Conservation (phyloP, 768 basidiomycete species). For the Lactarius indigo region DNA sequence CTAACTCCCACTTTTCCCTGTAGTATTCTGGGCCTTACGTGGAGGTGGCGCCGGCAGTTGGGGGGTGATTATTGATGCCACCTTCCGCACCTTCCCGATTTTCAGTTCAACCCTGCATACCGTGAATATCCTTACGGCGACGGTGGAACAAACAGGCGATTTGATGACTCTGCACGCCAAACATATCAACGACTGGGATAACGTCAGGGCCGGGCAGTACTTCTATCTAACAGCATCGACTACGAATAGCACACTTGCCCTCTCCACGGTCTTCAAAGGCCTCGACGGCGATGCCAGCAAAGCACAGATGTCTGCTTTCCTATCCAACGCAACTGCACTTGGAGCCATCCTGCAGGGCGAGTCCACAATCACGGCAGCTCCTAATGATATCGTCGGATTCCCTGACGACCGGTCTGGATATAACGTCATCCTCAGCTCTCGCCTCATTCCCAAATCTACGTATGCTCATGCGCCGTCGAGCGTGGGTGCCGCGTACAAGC, state of each 20-base stretch:
- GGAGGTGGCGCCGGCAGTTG: constrained; percentile 33
- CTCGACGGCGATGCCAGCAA: constrained; percentile 22
- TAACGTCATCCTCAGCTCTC: constrained; percentile 20
- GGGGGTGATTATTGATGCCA: constrained; percentile 39
- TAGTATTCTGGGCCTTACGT: constrained; percentile 28
- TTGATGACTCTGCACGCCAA: constrained; percentile 31
- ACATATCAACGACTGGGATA: constrained; percentile 11
- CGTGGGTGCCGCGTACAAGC: constrained; percentile 18
- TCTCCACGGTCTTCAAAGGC: constrained; percentile 27
- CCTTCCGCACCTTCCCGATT: constrained; percentile 35
- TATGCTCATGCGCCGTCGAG: constrained; percentile 1
- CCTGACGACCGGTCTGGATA: constrained; percentile 17
- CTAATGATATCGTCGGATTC: constrained; percentile 14
- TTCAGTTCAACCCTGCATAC: constrained; percentile 33
- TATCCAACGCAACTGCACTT: constrained; percentile 14
- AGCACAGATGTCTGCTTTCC: constrained; percentile 19
- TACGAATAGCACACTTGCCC: constrained; percentile 5
- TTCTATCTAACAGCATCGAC: constrained; percentile 32
- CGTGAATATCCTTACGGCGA: constrained; percentile 31
- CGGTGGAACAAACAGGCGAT: constrained; percentile 38
- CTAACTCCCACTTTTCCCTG: not conserved
- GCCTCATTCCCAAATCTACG: constrained; percentile 15
- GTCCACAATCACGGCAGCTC: constrained; percentile 3
- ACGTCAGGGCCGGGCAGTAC: constrained; percentile 19
- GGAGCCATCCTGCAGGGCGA: constrained; percentile 24